Conservation (phyloP, 2,329 filamentous ascomycete genomes). For the Cadophora luteo-olivacea region DNA sequence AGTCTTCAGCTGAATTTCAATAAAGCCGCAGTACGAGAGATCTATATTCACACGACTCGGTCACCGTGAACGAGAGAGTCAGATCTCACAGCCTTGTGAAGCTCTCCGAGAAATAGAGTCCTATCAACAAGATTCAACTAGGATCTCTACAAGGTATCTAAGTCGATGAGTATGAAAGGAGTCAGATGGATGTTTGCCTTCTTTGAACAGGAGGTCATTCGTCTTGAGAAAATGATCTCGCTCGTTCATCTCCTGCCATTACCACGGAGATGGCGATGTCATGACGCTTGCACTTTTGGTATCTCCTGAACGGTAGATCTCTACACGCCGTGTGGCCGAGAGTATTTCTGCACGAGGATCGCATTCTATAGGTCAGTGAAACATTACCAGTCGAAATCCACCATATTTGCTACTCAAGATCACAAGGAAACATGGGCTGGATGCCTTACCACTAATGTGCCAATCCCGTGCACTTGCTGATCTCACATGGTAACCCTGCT, state of each 20-base stretch:
- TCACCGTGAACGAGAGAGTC: neutral
- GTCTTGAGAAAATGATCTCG: neutral
- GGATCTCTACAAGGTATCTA: neutral
- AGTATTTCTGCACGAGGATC: neutral
- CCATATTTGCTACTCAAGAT: too few species aligned
- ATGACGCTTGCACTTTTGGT: neutral
- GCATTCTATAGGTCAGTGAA: neutral
- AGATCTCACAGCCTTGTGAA: neutral
- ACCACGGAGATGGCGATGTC: neutral
- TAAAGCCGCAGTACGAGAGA: neutral
- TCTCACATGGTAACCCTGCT: too few species aligned
- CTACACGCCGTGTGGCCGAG: neutral
- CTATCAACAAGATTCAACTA: too few species aligned
- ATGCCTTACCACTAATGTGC: too few species aligned
- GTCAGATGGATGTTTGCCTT: conserved; percentile 4
- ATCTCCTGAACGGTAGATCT: neutral
- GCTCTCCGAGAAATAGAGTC: neutral
- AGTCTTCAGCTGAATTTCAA: conserved; percentile 1
- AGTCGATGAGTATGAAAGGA: neutral
- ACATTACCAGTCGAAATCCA: too few species aligned
- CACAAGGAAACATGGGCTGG: too few species aligned
- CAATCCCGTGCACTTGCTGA: too few species aligned
- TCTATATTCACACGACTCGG: neutral
- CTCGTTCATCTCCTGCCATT: neutral
- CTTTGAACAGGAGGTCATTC: neutral